Conservation (phyloP, 495 filamentous ascomycete genomes). For the Friedmanniomyces endolithicus region DNA sequence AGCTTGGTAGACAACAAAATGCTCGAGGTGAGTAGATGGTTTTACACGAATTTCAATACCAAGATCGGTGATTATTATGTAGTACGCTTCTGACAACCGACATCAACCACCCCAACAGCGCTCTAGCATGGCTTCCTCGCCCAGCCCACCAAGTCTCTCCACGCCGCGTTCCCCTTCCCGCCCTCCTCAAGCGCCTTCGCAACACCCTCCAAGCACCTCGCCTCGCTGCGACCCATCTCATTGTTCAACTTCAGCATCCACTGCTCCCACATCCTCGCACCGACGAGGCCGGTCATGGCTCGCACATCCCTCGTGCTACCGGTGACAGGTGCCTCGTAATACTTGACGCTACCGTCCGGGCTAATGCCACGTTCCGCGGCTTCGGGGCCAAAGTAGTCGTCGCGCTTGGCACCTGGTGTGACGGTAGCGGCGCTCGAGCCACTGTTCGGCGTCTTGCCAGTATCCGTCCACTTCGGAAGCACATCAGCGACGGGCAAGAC, state of each 20-base stretch:
- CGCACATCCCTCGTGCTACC: slow-evolving; percentile 19
- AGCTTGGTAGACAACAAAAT: neutral
- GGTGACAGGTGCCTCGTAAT: slow-evolving; percentile 7
- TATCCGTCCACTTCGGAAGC: slow-evolving; percentile 41
- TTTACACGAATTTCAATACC: slow-evolving; percentile 2
- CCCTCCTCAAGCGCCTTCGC: slow-evolving; percentile 76
- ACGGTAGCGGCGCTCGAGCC: slow-evolving; percentile 6
- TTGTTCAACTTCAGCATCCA: slow-evolving; percentile 80
- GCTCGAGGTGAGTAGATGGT: neutral
- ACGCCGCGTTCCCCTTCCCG: slow-evolving; percentile 63
- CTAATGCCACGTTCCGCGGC: slow-evolving; percentile 10
- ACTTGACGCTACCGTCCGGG: slow-evolving; percentile 20
- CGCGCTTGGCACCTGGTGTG: slow-evolving; percentile 1
- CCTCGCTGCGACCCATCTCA: slow-evolving; percentile 60
- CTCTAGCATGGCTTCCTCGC: slow-evolving; percentile 52
- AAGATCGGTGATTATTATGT: neutral
- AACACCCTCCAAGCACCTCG: slow-evolving; percentile 59
- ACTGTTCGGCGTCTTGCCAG: slow-evolving; percentile 7
- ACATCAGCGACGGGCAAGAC: slow-evolving; percentile 74
- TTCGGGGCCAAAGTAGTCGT: slow-evolving; percentile 4
- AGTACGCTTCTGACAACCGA: neutral
- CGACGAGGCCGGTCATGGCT: slow-evolving; percentile 61
- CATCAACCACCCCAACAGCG: neutral
- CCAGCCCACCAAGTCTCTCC: slow-evolving; percentile 76
- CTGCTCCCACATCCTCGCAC: slow-evolving; percentile 89